Conservation (phyloP, 1,284 basidiomycete genomes). For the Porogramme epimiltina region DNA sequence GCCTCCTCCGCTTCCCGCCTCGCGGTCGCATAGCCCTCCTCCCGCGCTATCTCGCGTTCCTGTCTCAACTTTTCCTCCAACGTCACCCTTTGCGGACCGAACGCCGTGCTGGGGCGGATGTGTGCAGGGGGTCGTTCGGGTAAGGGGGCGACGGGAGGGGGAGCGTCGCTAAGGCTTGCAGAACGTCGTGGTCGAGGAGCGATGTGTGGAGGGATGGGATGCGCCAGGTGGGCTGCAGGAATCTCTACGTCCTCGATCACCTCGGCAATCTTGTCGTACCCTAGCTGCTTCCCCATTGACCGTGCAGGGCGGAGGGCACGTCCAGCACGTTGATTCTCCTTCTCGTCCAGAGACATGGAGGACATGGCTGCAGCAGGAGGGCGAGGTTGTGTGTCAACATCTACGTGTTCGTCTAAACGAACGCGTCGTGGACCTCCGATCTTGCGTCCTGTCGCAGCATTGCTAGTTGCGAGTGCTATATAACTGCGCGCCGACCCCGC, state of each 20-base stretch:
- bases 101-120: slow-evolving; percentile 53
- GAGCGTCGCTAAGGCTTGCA: slow-evolving; percentile 58
- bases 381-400: slow-evolving; percentile 30
- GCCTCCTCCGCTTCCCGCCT: slow-evolving; percentile 39
- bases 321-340: slow-evolving; percentile 37
- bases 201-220: neutral
- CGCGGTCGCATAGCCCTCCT: slow-evolving; percentile 39
- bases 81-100: slow-evolving; percentile 52
- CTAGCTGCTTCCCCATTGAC: slow-evolving; percentile 16
- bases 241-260: slow-evolving; percentile 14
- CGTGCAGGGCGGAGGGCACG: slow-evolving; percentile 13
- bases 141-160: slow-evolving; percentile 39
- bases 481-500: slow-evolving; percentile 33
- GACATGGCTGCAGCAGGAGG: slow-evolving; percentile 16
- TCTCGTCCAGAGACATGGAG: slow-evolving; percentile 23
- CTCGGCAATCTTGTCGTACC: slow-evolving; percentile 23
- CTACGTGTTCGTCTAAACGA: slow-evolving; percentile 41
- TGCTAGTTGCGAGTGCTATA: slow-evolving; percentile 27
- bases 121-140: slow-evolving; percentile 23
- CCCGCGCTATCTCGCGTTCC: slow-evolving; percentile 41
- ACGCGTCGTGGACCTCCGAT: slow-evolving; percentile 42
- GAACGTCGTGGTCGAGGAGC: slow-evolving; percentile 60
- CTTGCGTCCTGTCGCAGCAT: slow-evolving; percentile 37
- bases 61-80: slow-evolving; percentile 54
- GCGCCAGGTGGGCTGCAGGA: neutral